Evolutionary conservation across 257 asterid species (phyloP), one percentile per base, ranked within the genome.

Genomic region (Leptodermis oblonga): DNA sequence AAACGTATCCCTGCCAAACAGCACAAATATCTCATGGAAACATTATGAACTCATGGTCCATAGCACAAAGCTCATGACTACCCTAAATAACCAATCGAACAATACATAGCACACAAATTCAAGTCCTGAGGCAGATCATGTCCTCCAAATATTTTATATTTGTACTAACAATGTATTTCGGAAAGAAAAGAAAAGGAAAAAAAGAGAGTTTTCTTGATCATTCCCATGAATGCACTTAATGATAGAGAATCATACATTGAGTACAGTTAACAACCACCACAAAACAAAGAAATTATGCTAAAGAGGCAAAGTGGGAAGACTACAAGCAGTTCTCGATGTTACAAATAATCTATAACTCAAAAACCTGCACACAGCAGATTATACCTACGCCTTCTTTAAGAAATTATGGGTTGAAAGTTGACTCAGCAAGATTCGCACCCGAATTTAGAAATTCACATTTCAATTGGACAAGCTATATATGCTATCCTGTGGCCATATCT

Each of bases 1-100:
- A 92, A 72, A 92, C 77, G 76, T 83, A 88, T n/a, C 93, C 98
- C 98, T 91, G 88, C 85, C 81, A 71, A 74, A 31, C 56, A 81
- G 64, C 45, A 56, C 37, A 69, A 77, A 43, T 5, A 1, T 63
- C 48, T 25, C 11, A 51, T 33, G 23, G 9, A n/a, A 37, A 45
- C 11, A 28, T 17, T 17, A 43, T 45, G 5, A 25, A 28, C 70
- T 42, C 22, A 28, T 14, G 64, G 12, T 36, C 23, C 41, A 10
- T 28, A 4, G 22, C 52, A 48, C n/a, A 48, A 65, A 26, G 56
- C 3, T 42, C 15, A 59, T 31, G 30, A 59, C 20, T 28, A 14
- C 41, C 46, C 15, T 23, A 0, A 34, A 17, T n/a, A 61, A 34
- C 59, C 25, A 25, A 17, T 20, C 5, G 23, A 37, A 39, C 66